These are phyloP conservation scores for Saturnispora sanitii DNA, from an alignment of 805 yeast genomes.

Conservation along the genomic window DNA sequence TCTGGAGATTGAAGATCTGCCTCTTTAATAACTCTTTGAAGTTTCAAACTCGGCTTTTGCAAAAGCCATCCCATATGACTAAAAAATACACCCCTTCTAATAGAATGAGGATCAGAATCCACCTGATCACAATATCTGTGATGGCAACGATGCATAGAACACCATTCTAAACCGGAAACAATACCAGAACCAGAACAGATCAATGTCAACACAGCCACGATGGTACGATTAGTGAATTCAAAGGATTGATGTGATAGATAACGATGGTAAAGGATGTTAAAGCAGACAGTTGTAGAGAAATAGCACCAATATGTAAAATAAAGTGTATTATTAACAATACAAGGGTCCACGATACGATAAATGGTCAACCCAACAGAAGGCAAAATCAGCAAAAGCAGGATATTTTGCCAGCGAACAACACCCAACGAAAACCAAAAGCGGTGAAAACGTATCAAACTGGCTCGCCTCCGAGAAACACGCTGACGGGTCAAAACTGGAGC, in stretches of 20 bases:
- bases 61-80: slow-evolving; percentile 88
- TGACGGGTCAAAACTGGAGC: too few relatives aligned
- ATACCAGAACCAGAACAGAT: slow-evolving; percentile 66
- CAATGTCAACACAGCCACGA: slow-evolving; percentile 43
- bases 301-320: slow-evolving; percentile 47
- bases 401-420: slow-evolving; percentile 60
- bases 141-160: slow-evolving; percentile 77
- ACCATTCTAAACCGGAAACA: slow-evolving; percentile 74
- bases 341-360: slow-evolving; percentile 7
- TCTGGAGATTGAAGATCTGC: slow-evolving; percentile 50
- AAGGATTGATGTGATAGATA: slow-evolving; percentile 59
- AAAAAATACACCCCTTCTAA: slow-evolving; percentile 69
- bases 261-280: slow-evolving; percentile 79
- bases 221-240: slow-evolving; percentile 29
- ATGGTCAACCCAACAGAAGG: slow-evolving; percentile 33
- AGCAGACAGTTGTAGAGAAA: slow-evolving; percentile 52
- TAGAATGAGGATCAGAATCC: slow-evolving; percentile 80
- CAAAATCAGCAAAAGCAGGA: slow-evolving; percentile 39
- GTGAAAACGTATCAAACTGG: not conserved
- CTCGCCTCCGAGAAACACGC: slow-evolving; percentile 65
- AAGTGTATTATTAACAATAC: slow-evolving; percentile 28
- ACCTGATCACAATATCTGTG: slow-evolving; percentile 76
- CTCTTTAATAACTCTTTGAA: slow-evolving; percentile 30
- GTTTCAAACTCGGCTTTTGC: slow-evolving; percentile 52
- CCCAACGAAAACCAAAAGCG: slow-evolving; percentile 2